phyloP scores from a whole-genome alignment of 805 yeast genomes.

The Myxozyma neotropica region DNA sequence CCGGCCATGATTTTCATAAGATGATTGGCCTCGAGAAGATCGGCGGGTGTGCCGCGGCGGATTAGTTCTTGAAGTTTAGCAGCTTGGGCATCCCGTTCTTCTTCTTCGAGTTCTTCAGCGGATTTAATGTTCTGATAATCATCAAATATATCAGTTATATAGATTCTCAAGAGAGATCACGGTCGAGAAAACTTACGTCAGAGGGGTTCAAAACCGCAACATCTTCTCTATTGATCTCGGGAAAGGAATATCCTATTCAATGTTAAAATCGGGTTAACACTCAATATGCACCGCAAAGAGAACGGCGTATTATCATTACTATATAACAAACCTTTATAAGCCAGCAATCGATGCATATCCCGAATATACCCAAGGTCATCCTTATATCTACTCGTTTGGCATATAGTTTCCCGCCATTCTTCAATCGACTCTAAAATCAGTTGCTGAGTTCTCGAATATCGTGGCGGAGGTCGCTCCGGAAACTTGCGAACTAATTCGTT shows the following conservation, averaged over 20 bases:
- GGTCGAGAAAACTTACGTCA: conserved; percentile 42
- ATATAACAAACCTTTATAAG: conserved; percentile 60
- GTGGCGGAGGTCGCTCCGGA: conserved; percentile 91
- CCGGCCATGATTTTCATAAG: conserved; percentile 99
- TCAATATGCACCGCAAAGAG: not conserved
- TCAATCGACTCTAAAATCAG: conserved; percentile 86
- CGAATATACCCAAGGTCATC: conserved; percentile 90
- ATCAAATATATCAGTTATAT: no score
- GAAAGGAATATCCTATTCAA: conserved; percentile 70
- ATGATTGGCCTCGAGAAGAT: conserved; percentile 92
- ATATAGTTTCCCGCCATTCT: conserved; percentile 96
- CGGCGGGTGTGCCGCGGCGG: conserved; percentile 93
- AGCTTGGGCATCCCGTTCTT: conserved; percentile 87
- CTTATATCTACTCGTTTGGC: conserved; percentile 84
- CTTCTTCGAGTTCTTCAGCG: conserved; percentile 85
- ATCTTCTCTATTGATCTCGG: conserved; percentile 86
- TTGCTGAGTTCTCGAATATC: conserved; percentile 80
- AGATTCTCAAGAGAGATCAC: conserved; percentile 46
- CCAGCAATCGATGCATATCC: conserved; percentile 91
- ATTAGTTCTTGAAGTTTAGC: conserved; percentile 95
- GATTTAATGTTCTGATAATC: conserved; percentile 55
- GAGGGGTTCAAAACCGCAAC: conserved; percentile 90
- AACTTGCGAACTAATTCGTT: conserved; percentile 90
- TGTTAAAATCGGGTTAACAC: not conserved
- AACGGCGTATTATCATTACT: not conserved